phyloP scores from a whole-genome alignment of 1,284 basidiomycete species.

The Ganoderma lucidum region DNA sequence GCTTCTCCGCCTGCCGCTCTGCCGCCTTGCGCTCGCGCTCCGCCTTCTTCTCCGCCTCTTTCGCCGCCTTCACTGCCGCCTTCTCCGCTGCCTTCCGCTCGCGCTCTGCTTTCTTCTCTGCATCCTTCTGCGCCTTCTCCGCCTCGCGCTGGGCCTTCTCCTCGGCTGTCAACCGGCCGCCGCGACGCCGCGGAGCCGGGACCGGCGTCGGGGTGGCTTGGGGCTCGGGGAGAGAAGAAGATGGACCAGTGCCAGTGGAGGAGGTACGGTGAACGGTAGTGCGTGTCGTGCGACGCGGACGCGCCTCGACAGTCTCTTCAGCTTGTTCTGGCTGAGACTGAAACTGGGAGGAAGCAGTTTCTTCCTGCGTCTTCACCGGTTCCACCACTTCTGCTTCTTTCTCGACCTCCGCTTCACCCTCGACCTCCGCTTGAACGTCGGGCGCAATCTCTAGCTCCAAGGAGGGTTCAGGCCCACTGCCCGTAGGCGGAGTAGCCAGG shows the following conservation, averaged over 20 bases:
- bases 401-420: neutral
- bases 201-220: slow-evolving; percentile 18
- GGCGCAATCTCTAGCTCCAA: slow-evolving; percentile 1
- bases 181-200: slow-evolving; percentile 34
- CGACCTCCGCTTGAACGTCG: neutral
- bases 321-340: slow-evolving; percentile 10
- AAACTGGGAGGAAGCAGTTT: slow-evolving; percentile 2
- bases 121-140: slow-evolving; percentile 37
- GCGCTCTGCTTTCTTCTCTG: slow-evolving; percentile 36
- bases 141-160: slow-evolving; percentile 41
- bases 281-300: slow-evolving; percentile 26
- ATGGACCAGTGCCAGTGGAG: slow-evolving; percentile 4
- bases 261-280: slow-evolving; percentile 12
- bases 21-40: slow-evolving; percentile 31
- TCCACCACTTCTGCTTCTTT: slow-evolving; percentile 11
- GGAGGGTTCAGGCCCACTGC: slow-evolving; percentile 6
- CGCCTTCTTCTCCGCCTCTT: slow-evolving; percentile 39
- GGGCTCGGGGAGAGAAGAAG: slow-evolving; percentile 17
- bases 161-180: slow-evolving; percentile 37
- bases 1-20: slow-evolving; percentile 34
- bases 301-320: slow-evolving; percentile 7
- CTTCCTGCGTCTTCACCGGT: slow-evolving; percentile 3
- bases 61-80: slow-evolving; percentile 35
- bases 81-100: slow-evolving; percentile 33
- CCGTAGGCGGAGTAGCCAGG: slow-evolving; percentile 20